phyloP scores from a whole-genome alignment of 129 eudicot genomes.

The Helianthus tuberosus region DNA sequence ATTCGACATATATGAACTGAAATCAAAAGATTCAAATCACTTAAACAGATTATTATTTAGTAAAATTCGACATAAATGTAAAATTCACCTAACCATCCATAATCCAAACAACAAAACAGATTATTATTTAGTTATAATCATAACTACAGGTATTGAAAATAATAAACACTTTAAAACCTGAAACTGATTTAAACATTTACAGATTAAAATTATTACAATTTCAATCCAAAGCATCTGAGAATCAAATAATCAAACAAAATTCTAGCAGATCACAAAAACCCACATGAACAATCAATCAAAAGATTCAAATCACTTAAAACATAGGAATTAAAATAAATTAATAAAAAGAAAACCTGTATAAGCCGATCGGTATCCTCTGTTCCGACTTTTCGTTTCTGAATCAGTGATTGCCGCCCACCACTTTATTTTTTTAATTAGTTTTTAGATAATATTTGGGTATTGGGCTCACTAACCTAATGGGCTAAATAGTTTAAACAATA shows the following conservation, averaged over 20 bases:
- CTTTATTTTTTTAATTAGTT: no score
- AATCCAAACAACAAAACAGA: background rate
- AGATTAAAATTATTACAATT: background rate
- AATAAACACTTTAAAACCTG: conserved; percentile 4
- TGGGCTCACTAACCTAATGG: no score
- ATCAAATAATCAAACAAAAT: background rate
- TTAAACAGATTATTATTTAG: no score
- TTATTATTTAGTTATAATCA: no score
- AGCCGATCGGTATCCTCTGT: no score
- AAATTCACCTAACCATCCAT: background rate
- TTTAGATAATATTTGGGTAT: no score
- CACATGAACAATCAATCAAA: conserved; percentile 15
- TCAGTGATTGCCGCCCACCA: no score
- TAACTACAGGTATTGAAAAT: background rate
- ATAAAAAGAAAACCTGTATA: conserved; percentile 52
- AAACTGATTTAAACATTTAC: background rate
- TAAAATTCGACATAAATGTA: background rate
- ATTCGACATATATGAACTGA: no score
- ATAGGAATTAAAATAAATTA: background rate
- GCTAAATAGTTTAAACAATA: no score
- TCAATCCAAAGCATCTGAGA: background rate
- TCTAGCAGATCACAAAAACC: conserved; percentile 23
- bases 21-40: no score
- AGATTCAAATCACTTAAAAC: conserved; percentile 12
- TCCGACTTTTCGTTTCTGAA: no score